Conservation (phyloP, 495 filamentous ascomycete genomes). For the Glonium stellatum region DNA sequence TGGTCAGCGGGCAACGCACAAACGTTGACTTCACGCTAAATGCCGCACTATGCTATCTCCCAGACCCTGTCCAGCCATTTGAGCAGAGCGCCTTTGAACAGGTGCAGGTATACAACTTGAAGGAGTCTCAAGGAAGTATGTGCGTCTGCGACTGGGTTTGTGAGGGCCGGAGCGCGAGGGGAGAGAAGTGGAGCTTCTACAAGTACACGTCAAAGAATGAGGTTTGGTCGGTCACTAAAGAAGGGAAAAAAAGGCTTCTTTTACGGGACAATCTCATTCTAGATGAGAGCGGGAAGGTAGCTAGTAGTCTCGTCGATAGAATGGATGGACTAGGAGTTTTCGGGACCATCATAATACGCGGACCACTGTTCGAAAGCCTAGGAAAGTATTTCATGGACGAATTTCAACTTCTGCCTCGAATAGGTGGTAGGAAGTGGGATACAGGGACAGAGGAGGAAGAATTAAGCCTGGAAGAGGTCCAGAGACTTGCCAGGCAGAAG, state of each 20-base stretch:
- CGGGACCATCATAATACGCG: conserved; percentile 77
- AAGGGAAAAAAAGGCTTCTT: conserved; percentile 49
- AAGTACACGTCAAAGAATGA: conserved; percentile 80
- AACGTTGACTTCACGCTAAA: conserved; percentile 52
- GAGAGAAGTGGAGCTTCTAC: conserved; percentile 81
- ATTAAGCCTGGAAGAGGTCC: conserved; percentile 34
- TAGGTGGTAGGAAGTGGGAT: conserved; percentile 77
- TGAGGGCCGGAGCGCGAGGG: conserved; percentile 73
- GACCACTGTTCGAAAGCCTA: conserved; percentile 59
- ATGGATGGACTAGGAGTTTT: conserved; percentile 65
- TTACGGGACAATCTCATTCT: conserved; percentile 77
- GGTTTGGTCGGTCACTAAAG: conserved; percentile 49
- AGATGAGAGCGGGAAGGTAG: conserved; percentile 41
- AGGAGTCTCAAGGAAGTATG: conserved; percentile 51
- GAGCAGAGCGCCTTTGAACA: conserved; percentile 73
- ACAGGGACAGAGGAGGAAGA: conserved; percentile 37
- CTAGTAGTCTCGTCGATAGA: conserved; percentile 41
- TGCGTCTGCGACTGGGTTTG: conserved; percentile 91
- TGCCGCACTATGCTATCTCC: conserved; percentile 79
- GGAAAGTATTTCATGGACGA: conserved; percentile 65
- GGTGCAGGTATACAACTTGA: conserved; percentile 65
- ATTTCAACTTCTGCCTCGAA: conserved; percentile 67
- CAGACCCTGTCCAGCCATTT: conserved; percentile 90
- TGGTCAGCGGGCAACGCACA: conserved; percentile 63
- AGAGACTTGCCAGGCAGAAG: conserved; percentile 35